Evolutionary conservation across 371 early-diverging fungal species (phyloP).

Genomic region (Entomophthora muscae): DNA sequence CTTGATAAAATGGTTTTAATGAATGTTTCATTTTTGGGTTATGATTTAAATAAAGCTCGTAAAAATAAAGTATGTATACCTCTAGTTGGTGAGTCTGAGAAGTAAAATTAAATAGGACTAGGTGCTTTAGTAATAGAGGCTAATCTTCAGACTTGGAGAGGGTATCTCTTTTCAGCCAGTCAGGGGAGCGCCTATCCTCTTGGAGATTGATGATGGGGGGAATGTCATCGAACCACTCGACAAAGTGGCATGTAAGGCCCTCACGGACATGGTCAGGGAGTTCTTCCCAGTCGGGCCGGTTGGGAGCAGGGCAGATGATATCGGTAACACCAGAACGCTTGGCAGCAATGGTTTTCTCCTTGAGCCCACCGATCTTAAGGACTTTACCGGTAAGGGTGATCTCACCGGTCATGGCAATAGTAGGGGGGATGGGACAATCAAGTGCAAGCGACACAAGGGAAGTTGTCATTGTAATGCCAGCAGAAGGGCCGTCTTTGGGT

Average conservation of each 20-base stretch:
- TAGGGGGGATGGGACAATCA: slow-evolving; percentile 44
- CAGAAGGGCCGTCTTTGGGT: slow-evolving; percentile 95
- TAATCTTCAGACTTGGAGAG: too few species aligned
- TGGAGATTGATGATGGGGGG: slow-evolving; percentile 6
- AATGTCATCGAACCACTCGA: slow-evolving; percentile 57
- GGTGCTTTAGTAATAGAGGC: too few species aligned
- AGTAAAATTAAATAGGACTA: too few species aligned
- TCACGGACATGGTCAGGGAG: slow-evolving; percentile 79
- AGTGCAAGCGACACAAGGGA: slow-evolving; percentile 80
- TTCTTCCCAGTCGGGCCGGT: slow-evolving; percentile 87
- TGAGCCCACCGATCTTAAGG: slow-evolving; percentile 90
- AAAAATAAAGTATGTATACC: too few species aligned
- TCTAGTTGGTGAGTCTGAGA: too few species aligned
- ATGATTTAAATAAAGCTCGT: too few species aligned
- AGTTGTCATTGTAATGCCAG: slow-evolving; percentile 91
- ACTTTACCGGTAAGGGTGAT: slow-evolving; percentile 91
- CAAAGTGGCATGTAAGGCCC: slow-evolving; percentile 68
- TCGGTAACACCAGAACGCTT: slow-evolving; percentile 79
- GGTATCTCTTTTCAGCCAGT: background rate
- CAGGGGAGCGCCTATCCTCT: background rate
- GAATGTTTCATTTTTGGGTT: too few species aligned
- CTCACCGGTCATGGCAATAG: slow-evolving; percentile 96
- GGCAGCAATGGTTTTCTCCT: slow-evolving; percentile 95
- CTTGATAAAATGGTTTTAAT: too few species aligned
- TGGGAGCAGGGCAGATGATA: slow-evolving; percentile 79